phyloP scores from a whole-genome alignment of 106 monocot genomes.

The Narthecium ossifragum region DNA sequence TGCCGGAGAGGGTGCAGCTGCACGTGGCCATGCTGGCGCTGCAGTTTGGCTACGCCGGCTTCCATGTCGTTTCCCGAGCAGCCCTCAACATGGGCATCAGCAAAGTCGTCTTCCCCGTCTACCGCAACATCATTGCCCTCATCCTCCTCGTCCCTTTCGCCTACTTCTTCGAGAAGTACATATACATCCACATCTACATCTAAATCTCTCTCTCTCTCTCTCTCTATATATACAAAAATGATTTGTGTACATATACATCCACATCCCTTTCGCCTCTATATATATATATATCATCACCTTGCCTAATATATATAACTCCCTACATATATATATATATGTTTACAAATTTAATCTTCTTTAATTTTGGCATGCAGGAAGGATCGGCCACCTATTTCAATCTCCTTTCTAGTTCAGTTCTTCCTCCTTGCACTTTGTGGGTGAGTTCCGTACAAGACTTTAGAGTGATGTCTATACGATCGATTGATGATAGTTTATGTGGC shows the following conservation, averaged over 20 bases:
- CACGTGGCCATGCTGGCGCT: conserved; percentile 65
- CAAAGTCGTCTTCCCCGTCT: conserved; percentile 84
- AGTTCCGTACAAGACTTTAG: neutral
- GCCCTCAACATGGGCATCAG: conserved; percentile 92
- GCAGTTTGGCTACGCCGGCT: conserved; percentile 86
- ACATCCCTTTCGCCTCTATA: neutral
- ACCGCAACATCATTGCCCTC: conserved; percentile 86
- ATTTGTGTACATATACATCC: conserved; percentile 30
- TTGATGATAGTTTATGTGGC: neutral
- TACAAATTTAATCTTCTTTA: too few species aligned
- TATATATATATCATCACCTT: neutral
- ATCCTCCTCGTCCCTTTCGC: conserved; percentile 81
- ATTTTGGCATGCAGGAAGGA: conserved; percentile 49
- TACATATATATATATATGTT: too few species aligned
- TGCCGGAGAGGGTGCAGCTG: conserved; percentile 76
- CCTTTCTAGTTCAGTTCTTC: conserved; percentile 57
- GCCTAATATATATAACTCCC: neutral
- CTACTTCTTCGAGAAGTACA: conserved; percentile 93
- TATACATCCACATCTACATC: neutral
- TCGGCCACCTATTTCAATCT: conserved; percentile 38
- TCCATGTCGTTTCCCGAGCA: conserved; percentile 71
- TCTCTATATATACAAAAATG: neutral
- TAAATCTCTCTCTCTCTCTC: neutral
- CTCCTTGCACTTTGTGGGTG: conserved; percentile 68
- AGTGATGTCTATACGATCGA: neutral